phyloP scores from a whole-genome alignment of 768 basidiomycete genomes.

The Lentinula aciculospora region DNA sequence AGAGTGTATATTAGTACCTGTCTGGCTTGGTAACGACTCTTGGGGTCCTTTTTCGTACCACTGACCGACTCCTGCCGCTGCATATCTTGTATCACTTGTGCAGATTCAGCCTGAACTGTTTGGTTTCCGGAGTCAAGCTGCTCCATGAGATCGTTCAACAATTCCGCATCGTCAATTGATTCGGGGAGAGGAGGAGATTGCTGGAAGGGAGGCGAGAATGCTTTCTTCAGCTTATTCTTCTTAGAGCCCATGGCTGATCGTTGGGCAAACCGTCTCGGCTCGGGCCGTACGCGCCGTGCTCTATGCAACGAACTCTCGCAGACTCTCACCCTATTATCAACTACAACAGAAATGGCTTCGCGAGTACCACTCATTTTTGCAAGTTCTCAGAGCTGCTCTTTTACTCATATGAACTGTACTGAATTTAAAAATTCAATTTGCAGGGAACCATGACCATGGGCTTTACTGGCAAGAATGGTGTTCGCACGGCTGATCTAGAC shows the following conservation, averaged over 20 bases:
- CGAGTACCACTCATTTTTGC: conserved; percentile 35
- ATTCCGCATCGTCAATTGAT: conserved; percentile 41
- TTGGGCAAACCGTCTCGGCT: neutral
- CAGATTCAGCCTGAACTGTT: conserved; percentile 43
- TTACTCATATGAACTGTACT: neutral
- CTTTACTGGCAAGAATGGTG: conserved; percentile 32
- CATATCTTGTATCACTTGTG: conserved; percentile 43
- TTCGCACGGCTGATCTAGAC: conserved; percentile 26
- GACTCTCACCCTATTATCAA: neutral
- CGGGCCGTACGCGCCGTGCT: neutral
- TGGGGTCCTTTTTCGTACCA: conserved; percentile 48
- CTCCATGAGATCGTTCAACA: conserved; percentile 72
- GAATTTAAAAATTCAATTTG: neutral
- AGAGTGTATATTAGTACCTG: conserved; percentile 44
- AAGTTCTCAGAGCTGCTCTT: neutral
- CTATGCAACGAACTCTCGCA: neutral
- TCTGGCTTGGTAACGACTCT: conserved; percentile 61
- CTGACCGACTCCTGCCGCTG: conserved; percentile 27
- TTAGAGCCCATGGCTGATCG: conserved; percentile 33
- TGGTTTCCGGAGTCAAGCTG: conserved; percentile 67
- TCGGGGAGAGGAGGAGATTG: conserved; percentile 22
- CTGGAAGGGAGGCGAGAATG: conserved; percentile 22
- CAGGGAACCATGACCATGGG: conserved; percentile 17
- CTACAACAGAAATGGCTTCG: conserved; percentile 13
- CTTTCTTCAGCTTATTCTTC: conserved; percentile 52